Evolutionary conservation across 345 rosid species (phyloP), one percentile per base, ranked within the genome.

Genomic region (Clarkia xantiana): DNA sequence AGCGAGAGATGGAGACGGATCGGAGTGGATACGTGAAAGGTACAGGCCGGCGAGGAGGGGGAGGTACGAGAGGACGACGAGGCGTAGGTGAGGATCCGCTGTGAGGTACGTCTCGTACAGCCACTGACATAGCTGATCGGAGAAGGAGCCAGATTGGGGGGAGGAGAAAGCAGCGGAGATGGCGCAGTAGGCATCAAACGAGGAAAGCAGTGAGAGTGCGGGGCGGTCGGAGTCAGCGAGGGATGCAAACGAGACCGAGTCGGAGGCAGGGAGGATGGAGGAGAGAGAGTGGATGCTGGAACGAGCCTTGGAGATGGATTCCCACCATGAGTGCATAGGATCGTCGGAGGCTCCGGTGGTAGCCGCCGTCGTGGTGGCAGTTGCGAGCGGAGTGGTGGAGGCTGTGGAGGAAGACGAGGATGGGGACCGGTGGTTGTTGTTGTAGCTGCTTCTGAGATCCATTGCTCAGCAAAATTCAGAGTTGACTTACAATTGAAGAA

Each of bases 321-420:
- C 98, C 94, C 96, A 91, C 96, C 94, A 86, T 1, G 98, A 81
- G 53, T 91, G 96, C 81, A 82, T 74, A 11, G 82, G 81, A 57
- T 81, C 85, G 41, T 60, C 67, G 48, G 71, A 68, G 45, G 54
- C 22, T 22, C 47, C 17, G 25, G 58, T 13, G 38, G 69, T 25
- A 44, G 64, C 34, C 20, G 64, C 41, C 29, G 62, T 56, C 16
- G 70, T 38, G 10, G 60, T 48, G 2, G 52, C n/a, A n/a, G n/a
- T n/a, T n/a, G n/a, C 13, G 12, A 67, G 55, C 34, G 76, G 56
- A 7, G 80, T 49, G 10, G 79, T 55, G 43, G 79, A 62, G 11
- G 82, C 68, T 14, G 79, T 70, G 10, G 78, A 71, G 41, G 64
- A 58, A 22, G 69, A 59, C 5, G 81, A 67, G 45, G 79, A 67